phyloP scores from a whole-genome alignment of 2,329 filamentous ascomycete species.

The Ophiocordyceps robertsii region DNA sequence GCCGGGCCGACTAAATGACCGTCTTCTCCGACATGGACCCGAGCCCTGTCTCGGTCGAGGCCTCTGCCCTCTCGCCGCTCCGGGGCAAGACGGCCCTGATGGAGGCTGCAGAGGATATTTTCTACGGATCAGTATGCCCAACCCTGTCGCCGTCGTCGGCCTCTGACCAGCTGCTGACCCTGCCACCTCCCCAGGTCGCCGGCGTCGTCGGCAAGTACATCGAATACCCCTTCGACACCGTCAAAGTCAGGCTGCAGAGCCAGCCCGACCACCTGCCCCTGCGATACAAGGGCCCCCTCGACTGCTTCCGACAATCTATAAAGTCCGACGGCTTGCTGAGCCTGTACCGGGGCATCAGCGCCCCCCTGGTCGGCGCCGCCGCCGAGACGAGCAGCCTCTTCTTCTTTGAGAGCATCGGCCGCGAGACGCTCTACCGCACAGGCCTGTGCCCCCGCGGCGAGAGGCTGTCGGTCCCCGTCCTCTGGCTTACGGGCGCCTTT shows the following conservation, averaged over 20 bases:
- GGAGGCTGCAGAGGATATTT: conserved; percentile 73
- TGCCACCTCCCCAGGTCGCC: conserved; percentile 40
- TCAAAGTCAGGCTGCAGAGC: conserved; percentile 96
- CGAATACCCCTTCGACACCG: conserved; percentile 96
- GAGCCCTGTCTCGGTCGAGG: conserved; percentile 14
- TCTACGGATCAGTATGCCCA: conserved; percentile 67
- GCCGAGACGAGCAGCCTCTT: conserved; percentile 88
- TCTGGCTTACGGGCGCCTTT: conserved; percentile 71
- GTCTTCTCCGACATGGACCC: conserved; percentile 14
- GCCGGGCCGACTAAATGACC: background rate
- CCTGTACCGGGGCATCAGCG: conserved; percentile 85
- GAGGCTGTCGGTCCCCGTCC: conserved; percentile 57
- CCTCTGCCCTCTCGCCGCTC: conserved; percentile 11
- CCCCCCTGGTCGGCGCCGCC: conserved; percentile 80
- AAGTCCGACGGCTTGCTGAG: conserved; percentile 64
- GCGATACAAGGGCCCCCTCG: conserved; percentile 72
- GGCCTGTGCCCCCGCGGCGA: conserved; percentile 36
- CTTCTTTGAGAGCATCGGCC: conserved; percentile 72
- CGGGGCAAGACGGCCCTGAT: conserved; percentile 27
- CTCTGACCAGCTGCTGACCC: background rate
- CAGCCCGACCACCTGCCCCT: conserved; percentile 75
- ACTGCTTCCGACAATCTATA: conserved; percentile 85
- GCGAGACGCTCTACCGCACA: conserved; percentile 45
- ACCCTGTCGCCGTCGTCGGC: background rate
- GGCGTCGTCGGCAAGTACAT: conserved; percentile 90